Conservation (phyloP, 768 basidiomycete genomes). For the Collybia mongolica region DNA sequence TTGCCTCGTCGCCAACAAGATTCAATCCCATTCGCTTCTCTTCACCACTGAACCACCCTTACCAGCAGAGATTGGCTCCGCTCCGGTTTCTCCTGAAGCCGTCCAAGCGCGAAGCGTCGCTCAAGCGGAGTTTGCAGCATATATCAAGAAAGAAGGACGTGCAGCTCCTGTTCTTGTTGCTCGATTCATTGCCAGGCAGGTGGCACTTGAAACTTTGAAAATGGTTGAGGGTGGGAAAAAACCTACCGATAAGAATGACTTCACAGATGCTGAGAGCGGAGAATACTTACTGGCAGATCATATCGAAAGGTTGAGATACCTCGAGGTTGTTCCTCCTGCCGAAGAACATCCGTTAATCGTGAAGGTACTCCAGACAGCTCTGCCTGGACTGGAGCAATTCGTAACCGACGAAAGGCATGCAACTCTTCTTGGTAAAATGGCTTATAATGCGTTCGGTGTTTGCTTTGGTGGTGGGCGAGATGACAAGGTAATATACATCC, state of each 20-base stretch:
- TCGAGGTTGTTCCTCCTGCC: constrained; percentile 49
- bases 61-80: constrained; percentile 40
- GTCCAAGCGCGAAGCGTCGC: constrained; percentile 51
- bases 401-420: constrained; percentile 63
- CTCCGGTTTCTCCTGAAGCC: constrained; percentile 24
- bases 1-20: constrained; percentile 55
- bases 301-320: constrained; percentile 69
- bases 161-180: constrained; percentile 59
- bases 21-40: constrained; percentile 65
- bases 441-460: constrained; percentile 78
- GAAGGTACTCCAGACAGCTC: constrained; percentile 53
- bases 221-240: constrained; percentile 30
- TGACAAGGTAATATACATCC: constrained; percentile 53
- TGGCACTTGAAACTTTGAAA: constrained; percentile 63
- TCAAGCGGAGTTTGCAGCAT: constrained; percentile 57
- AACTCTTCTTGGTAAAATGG: constrained; percentile 64
- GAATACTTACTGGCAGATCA: constrained; percentile 75
- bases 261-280: constrained; percentile 43
- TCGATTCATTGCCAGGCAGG: constrained; percentile 71
- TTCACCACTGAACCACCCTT: constrained; percentile 67
- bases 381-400: constrained; percentile 74
- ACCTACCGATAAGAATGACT: constrained; percentile 32
- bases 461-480: constrained; percentile 63
- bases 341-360: constrained; percentile 52
- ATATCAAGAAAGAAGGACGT: constrained; percentile 46